phyloP scores from a whole-genome alignment of 352 stramenopile genomes.

The Phytophthora rubi region DNA sequence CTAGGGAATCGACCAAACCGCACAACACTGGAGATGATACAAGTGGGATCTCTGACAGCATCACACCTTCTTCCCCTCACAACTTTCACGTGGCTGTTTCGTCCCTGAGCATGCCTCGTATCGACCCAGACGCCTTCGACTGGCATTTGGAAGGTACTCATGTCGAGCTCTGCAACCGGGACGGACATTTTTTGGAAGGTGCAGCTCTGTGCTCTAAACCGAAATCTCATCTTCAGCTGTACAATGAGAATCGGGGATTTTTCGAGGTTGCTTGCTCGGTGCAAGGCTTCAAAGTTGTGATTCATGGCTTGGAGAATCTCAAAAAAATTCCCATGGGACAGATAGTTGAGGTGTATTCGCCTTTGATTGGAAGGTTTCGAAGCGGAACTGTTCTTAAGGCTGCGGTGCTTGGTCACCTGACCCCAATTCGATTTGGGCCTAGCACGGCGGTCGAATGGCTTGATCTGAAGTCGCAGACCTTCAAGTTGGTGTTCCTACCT shows the following conservation, averaged over 20 bases:
- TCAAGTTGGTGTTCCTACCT: slow-evolving; percentile 58
- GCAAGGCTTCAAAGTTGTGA: slow-evolving; percentile 64
- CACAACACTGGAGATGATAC: neutral
- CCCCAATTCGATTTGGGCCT: slow-evolving; percentile 39
- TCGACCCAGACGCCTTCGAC: slow-evolving; percentile 42
- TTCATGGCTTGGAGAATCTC: slow-evolving; percentile 52
- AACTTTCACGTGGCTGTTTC: neutral
- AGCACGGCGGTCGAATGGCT: slow-evolving; percentile 52
- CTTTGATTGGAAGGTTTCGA: slow-evolving; percentile 51
- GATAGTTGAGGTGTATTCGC: slow-evolving; percentile 58
- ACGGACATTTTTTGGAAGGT: slow-evolving; percentile 52
- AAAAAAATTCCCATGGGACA: slow-evolving; percentile 59
- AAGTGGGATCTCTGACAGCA: neutral
- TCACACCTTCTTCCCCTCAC: neutral
- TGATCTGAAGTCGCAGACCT: slow-evolving; percentile 60
- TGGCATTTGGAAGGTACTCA: slow-evolving; percentile 62
- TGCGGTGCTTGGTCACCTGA: slow-evolving; percentile 48
- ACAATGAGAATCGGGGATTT: slow-evolving; percentile 59
- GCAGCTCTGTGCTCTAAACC: slow-evolving; percentile 55
- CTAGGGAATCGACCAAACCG: neutral
- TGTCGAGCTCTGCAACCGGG: slow-evolving; percentile 51
- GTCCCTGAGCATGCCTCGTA: slow-evolving; percentile 11
- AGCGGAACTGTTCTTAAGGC: slow-evolving; percentile 46
- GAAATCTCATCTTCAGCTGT: slow-evolving; percentile 48
- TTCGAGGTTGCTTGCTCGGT: slow-evolving; percentile 44